Base-by-base conservation (phyloP, 768 basidiomycete species). In the Flagelloscypha sp. region DNA sequence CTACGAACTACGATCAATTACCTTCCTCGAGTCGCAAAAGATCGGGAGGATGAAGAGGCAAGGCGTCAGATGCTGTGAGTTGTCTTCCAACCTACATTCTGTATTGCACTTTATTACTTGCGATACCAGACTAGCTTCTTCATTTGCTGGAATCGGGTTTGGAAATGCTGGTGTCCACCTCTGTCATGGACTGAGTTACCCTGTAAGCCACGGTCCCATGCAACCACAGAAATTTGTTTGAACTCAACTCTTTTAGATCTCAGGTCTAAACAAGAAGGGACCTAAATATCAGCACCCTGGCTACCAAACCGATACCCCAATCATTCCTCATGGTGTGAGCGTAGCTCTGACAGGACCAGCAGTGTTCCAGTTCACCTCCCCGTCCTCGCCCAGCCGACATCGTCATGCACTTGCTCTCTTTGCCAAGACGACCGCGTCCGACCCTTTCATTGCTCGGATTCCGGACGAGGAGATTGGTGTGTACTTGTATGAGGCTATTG, bases 321-420 rank as follows among this genome's bases (percentile, higher is more conserved):
- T 98, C 44, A 90, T 98, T 39, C 93, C 93, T 9, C 92, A 95
- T 50, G 92, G 92, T 31, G 66, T 94, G 50, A 74, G 86, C 45
- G 90, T 94, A 31, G 88, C 92, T 5, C 62, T 94, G 38, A 87
- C 88, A 13, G 90, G 86, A 7, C 90, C 90, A 19, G 84, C 94
- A 74, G 94, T 97, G 28, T 97, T 98, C 71, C 76, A 84, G 50
- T 97, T 93, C 59, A 97, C 94, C 6, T 84, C 94, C 0, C 92
- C 94, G 6, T 93, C 93, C 4, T 81, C 88, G 0, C 89, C 92
- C 2, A 77, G 82, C 41, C 82, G 92, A 27, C 93, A 98, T 59
- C 81, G 93, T 29, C 79, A 88, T 56, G 87, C 80, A 1, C 70
- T 93, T 11, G 79, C 84, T 2, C 79, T 94, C 48, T 97, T 95